Conservation (phyloP, 345 rosid genomes). For the Excoecaria cochinchinensis region DNA sequence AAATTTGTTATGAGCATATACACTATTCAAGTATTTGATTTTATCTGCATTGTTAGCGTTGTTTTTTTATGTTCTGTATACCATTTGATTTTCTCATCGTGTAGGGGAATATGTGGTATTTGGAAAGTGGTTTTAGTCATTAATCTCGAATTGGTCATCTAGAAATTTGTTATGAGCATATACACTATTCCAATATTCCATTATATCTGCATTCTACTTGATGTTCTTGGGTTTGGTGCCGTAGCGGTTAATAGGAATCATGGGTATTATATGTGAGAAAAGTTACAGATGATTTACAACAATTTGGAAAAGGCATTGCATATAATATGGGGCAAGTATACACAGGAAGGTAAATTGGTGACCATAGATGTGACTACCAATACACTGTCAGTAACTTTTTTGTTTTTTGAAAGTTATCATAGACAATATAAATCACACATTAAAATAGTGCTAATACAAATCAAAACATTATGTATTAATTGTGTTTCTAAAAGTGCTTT, state of each 20-base stretch:
- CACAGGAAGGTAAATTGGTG: background rate
- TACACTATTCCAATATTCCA: background rate
- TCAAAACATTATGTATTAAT: background rate
- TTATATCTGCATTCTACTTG: background rate
- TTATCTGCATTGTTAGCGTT: background rate
- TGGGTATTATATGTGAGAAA: background rate
- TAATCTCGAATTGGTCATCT: background rate
- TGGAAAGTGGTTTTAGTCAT: no score
- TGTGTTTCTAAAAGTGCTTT: background rate
- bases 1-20: background rate
- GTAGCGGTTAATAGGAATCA: background rate
- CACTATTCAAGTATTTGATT: background rate
- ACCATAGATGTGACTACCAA: background rate
- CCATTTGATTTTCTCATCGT: no score
- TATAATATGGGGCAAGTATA: background rate
- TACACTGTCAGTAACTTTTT: background rate
- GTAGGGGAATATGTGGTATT: no score
- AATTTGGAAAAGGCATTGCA: background rate
- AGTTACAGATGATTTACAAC: background rate
- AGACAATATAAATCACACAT: background rate
- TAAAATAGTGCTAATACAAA: no score
- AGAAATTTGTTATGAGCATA: background rate
- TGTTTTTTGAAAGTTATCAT: background rate
- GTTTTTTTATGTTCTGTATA: background rate
- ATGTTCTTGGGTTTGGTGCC: background rate